Base-by-base conservation (phyloP, 345 rosid species). In the Leavenworthia alabamica region DNA sequence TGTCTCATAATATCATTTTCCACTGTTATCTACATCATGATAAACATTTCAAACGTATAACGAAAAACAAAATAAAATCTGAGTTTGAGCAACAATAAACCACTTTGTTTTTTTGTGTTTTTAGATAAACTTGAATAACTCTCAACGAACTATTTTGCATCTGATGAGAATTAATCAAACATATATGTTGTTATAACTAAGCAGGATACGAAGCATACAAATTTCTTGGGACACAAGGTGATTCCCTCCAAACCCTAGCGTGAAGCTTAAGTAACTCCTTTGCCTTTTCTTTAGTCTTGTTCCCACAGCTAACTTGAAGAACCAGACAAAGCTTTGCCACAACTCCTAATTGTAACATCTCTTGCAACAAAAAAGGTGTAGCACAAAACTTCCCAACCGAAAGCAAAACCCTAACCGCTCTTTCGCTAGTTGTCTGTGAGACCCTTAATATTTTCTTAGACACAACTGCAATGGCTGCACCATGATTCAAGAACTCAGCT, bases 381-480 rank as follows among this genome's bases (percentile, higher is more conserved):
- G 82, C 81, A 3, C 89, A 86, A 60, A 74, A 83, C 81, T 68
- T 86, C 4, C 86, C 72, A 52, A 92, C 27, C 1, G 81, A 80
- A 16, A 78, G 44, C 73, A 92, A 62, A 69, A 92, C 74, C 80
- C 80, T 68, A 40, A 86, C 86, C 0, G 83, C 90, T 57, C 79
- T 84, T 43, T 84, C 87, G 39, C 76, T 89, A 6, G 79, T 87
- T 51, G 76, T 68, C 14, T 63, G 75, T 1, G 98, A 86, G 49
- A 88, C 85, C 79, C 90, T 79, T 42, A 92, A 80, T 41, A 92
- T 86, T 82, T 78, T 92, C 64, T 88, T 86, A 2, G 85, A 79
- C 26, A 92, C 90, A 2, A 84, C 78, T 0, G 95, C 95, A 6
- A 92, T 32, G 43, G 90, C 89, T 0, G 87, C 87, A 1, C 80